Evolutionary conservation across 768 basidiomycete species (phyloP), one percentile per base, ranked within the genome.

Genomic region (Phlebiopsis flavidoalba): DNA sequence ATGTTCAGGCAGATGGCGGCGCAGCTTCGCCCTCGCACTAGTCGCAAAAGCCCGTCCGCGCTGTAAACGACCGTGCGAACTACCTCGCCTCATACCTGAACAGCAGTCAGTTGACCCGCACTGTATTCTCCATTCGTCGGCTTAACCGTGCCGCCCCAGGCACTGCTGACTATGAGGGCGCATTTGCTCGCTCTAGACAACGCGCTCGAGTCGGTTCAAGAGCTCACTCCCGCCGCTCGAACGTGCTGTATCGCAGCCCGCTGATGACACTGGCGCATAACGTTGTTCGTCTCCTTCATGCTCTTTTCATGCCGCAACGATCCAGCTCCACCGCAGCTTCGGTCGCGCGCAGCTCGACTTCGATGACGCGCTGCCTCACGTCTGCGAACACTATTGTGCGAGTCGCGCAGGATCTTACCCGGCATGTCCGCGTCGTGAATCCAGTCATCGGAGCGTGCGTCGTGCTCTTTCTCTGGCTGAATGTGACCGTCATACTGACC

Each of bases 1-100:
- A 58, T 26, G 56, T 49, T 4, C 21, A 40, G 33, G 54, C 53
- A 0, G 58, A 47, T 22, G 17, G 40, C 48, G 50, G 43, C 22
- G 51, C 48, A 8, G 52, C 49, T 19, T 62, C 64, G 19, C 50
- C 53, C 43, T 57, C 14, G 55, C 55, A 4, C 40, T 62, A 33
- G 45, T 40, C 22, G 64, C 64, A 2, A 58, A 63, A 43, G 64
- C 64, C 1, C n/a, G n/a, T 53, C 64, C 8, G 61, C 61, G 17
- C 50, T 65, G 58, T 65, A 65, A n/a, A n/a, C 43, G 64, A 65
- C n/a, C 26, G 61, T 17, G 64, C 63, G 12, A 58, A 59, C 49
- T 21, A 43, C n/a, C 46, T 62, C 26, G 64, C 61, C 6, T 33
- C 61, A 6, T 55, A 37, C n/a, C 45, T 40, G 17, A 57, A 59